Conservation (phyloP, 2,329 filamentous ascomycete genomes). For the Daldinia sp. region DNA sequence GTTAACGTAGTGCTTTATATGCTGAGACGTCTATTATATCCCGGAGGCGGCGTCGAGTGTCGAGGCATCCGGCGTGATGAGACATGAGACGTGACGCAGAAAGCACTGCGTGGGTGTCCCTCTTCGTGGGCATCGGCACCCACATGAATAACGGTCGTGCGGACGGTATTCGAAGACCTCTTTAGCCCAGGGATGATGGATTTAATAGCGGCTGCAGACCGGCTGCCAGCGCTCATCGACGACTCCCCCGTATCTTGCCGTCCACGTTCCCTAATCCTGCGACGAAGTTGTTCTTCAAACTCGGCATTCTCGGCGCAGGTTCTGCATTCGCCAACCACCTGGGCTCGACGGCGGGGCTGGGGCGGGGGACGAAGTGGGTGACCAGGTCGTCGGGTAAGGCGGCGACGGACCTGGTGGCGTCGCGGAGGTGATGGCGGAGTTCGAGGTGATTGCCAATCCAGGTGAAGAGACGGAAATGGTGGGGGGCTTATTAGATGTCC, state of each 20-base stretch:
- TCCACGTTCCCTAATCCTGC: slow-evolving; percentile 31
- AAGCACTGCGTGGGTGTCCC: slow-evolving; percentile 7
- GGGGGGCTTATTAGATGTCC: slow-evolving; percentile 47
- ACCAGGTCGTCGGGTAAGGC: slow-evolving; percentile 44
- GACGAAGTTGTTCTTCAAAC: slow-evolving; percentile 40
- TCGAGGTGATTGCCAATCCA: slow-evolving; percentile 20
- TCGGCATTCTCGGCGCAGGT: slow-evolving; percentile 46
- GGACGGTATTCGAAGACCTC: slow-evolving; percentile 28
- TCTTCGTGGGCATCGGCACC: slow-evolving; percentile 24
- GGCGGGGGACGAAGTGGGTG: slow-evolving; percentile 40
- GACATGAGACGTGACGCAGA: slow-evolving; percentile 24
- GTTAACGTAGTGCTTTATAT: neutral
- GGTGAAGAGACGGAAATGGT: slow-evolving; percentile 32
- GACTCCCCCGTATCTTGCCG: slow-evolving; percentile 36
- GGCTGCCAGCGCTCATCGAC: slow-evolving; percentile 17
- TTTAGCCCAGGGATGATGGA: slow-evolving; percentile 39
- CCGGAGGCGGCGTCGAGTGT: slow-evolving; percentile 43
- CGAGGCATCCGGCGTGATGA: slow-evolving; percentile 21
- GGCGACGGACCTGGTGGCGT: slow-evolving; percentile 37
- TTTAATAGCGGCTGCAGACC: slow-evolving; percentile 33
- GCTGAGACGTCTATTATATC: slow-evolving; percentile 22
- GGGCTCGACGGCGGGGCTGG: slow-evolving; percentile 34
- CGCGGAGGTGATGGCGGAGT: slow-evolving; percentile 22
- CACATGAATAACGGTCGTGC: slow-evolving; percentile 35
- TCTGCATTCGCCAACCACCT: slow-evolving; percentile 48